A percentile compares a stretch with the other conserved stretches of the same genome.
phyloP scores from a whole-genome alignment of 805 yeast genomes.

The Ogataea naganishii region DNA sequence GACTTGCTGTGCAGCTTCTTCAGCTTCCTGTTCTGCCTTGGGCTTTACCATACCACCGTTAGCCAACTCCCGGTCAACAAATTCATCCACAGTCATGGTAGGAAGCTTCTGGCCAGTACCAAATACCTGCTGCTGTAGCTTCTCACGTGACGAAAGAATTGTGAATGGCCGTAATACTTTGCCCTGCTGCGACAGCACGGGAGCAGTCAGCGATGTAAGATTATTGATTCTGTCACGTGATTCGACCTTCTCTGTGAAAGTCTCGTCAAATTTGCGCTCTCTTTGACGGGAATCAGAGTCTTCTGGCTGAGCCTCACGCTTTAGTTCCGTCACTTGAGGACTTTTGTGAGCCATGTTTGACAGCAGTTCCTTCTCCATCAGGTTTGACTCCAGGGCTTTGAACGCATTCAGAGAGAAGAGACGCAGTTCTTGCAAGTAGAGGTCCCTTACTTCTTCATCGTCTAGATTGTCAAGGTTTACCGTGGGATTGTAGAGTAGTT shows the following conservation, averaged over 20 bases:
- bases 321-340: conserved; percentile 6
- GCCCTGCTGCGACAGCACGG: conserved; percentile 61
- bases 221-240: too few species aligned
- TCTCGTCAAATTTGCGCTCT: conserved; percentile 24
- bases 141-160: conserved; percentile 48
- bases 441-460: conserved; percentile 54
- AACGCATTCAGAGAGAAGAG: conserved; percentile 46
- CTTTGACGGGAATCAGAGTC: conserved; percentile 9
- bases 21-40: conserved; percentile 31
- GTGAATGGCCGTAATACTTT: conserved; percentile 81
- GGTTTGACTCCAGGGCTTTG: conserved; percentile 43
- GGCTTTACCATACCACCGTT: conserved; percentile 67
- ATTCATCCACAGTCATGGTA: conserved; percentile 90
- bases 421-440: conserved; percentile 48
- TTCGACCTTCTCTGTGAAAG: conserved; percentile 62
- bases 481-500: conserved; percentile 26
- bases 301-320: conserved; percentile 3
- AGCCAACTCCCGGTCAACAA: conserved; percentile 74
- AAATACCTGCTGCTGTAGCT: conserved; percentile 55
- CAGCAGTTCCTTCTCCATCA: conserved; percentile 64
- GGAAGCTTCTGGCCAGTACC: conserved; percentile 93
- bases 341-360: conserved; percentile 32
- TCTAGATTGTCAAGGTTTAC: conserved; percentile 32
- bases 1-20: conserved; percentile 34
- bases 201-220: conserved; percentile 30